Conservation (phyloP, 129 eudicot species). For the Dittrichia graveolens region DNA sequence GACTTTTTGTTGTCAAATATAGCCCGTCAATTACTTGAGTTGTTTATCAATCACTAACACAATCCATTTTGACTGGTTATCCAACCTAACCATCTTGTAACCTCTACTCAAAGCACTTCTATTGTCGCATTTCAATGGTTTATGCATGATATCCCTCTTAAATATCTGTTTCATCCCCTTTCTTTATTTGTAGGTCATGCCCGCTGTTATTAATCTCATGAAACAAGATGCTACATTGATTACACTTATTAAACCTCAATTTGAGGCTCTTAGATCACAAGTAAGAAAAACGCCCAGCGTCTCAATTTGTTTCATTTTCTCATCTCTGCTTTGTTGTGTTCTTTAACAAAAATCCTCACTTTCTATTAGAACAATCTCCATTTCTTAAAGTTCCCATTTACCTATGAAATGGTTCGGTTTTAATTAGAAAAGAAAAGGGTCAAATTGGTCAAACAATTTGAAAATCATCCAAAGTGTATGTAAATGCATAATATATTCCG, state of each 20-base stretch:
- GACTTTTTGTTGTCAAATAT: too few species aligned
- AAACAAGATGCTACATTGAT: slow-evolving; percentile 75
- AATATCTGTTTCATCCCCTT: slow-evolving; percentile 8
- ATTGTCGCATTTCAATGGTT: background rate
- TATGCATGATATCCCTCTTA: background rate
- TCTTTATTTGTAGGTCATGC: slow-evolving; percentile 72
- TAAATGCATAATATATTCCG: too few species aligned
- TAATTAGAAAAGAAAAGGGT: too few species aligned
- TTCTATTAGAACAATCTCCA: background rate
- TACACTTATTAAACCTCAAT: slow-evolving; percentile 94
- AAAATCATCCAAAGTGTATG: too few species aligned
- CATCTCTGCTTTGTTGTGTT: background rate
- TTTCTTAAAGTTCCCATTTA: background rate
- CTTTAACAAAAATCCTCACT: background rate
- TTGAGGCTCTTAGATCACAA: slow-evolving; percentile 95
- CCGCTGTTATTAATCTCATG: slow-evolving; percentile 88
- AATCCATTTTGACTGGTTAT: too few species aligned
- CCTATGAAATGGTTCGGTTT: too few species aligned
- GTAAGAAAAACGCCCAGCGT: slow-evolving; percentile 39
- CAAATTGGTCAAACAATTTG: too few species aligned
- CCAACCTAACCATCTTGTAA: background rate
- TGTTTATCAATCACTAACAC: too few species aligned
- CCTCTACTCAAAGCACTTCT: background rate
- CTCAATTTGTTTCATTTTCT: background rate
- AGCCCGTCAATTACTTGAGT: too few species aligned